Percentiles rank a stretch among this genome's conserved stretches.
Conservation (phyloP, 805 yeast genomes). For the Peterozyma xylosa region DNA sequence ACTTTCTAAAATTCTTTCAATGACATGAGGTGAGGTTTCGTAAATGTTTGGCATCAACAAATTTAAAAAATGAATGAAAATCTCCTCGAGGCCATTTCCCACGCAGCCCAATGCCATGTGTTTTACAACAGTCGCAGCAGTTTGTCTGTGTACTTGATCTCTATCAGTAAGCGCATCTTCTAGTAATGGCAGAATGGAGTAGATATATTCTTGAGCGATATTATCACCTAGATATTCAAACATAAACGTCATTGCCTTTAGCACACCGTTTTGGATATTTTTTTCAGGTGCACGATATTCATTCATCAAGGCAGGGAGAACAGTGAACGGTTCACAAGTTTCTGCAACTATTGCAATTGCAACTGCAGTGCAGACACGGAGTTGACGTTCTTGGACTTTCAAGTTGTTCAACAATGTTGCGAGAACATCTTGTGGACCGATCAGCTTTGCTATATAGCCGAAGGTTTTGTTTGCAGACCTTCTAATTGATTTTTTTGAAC, state of each 20-base stretch:
- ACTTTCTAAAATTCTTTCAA: slow-evolving; percentile 71
- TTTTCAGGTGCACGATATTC: slow-evolving; percentile 89
- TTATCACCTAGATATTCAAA: slow-evolving; percentile 81
- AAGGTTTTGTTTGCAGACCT: slow-evolving; percentile 84
- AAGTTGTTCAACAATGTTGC: slow-evolving; percentile 78
- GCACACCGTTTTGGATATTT: slow-evolving; percentile 91
- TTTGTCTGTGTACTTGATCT: slow-evolving; percentile 90
- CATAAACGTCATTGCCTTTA: slow-evolving; percentile 84
- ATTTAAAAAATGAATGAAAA: slow-evolving; percentile 77
- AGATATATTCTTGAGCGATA: slow-evolving; percentile 72
- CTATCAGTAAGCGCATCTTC: slow-evolving; percentile 89
- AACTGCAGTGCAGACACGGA: slow-evolving; percentile 94
- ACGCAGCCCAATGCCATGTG: slow-evolving; percentile 75
- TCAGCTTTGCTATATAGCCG: slow-evolving; percentile 83
- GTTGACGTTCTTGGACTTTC: slow-evolving; percentile 90
- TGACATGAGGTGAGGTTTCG: slow-evolving; percentile 95
- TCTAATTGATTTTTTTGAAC: slow-evolving; percentile 69
- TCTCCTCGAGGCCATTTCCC: slow-evolving; percentile 73
- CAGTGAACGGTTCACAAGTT: slow-evolving; percentile 87
- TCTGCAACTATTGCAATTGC: slow-evolving; percentile 97
- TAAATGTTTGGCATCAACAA: slow-evolving; percentile 80
- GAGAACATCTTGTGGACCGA: slow-evolving; percentile 93
- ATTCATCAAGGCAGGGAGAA: slow-evolving; percentile 90
- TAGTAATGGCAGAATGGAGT: slow-evolving; percentile 67
- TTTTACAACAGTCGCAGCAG: slow-evolving; percentile 81